Conservation (phyloP, 192 early-diverging fungal genomes). For the Coemansia sp. region DNA sequence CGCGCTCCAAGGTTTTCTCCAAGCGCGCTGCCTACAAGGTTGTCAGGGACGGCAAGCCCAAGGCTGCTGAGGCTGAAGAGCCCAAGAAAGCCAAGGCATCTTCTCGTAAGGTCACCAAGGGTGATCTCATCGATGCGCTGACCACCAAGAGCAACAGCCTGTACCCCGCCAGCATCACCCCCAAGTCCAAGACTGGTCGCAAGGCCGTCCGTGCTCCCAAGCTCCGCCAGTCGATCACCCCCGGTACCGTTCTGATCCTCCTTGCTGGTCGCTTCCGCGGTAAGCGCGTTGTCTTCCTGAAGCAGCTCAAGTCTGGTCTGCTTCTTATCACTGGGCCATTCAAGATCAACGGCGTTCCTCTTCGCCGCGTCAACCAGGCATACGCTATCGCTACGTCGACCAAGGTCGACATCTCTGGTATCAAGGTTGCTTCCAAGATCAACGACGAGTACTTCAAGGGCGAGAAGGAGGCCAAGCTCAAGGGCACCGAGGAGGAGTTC, state of each 20-base stretch:
- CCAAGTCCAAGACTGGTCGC: slow-evolving; percentile 76
- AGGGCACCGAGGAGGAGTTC: slow-evolving; percentile 87
- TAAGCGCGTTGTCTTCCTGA: slow-evolving; percentile 98
- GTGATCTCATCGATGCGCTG: slow-evolving; percentile 76
- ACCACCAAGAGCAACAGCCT: slow-evolving; percentile 69
- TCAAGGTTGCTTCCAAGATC: slow-evolving; percentile 74
- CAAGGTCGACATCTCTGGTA: slow-evolving; percentile 87
- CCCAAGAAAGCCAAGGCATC: slow-evolving; percentile 31
- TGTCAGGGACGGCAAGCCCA: slow-evolving; percentile 66
- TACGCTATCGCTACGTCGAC: slow-evolving; percentile 99
- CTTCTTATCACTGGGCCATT: slow-evolving; percentile 97
- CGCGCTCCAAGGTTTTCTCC: slow-evolving; percentile 80
- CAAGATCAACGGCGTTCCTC: slow-evolving; percentile 98
- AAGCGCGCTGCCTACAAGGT: slow-evolving; percentile 92
- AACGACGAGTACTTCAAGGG: slow-evolving; percentile 95
- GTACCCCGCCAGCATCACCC: slow-evolving; percentile 86
- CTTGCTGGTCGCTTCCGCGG: slow-evolving; percentile 95
- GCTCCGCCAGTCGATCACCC: slow-evolving; percentile 92
- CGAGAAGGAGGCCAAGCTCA: slow-evolving; percentile 71
- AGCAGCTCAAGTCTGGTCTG: slow-evolving; percentile 92
- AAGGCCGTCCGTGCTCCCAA: slow-evolving; percentile 70
- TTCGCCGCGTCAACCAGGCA: slow-evolving; percentile 98
- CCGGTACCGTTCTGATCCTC: slow-evolving; percentile 97
- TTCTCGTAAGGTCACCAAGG: slow-evolving; percentile 62
- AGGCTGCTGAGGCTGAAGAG: slow-evolving; percentile 17